Conservation (phyloP, 2,329 filamentous ascomycete genomes). For the Lachnellula suecica region DNA sequence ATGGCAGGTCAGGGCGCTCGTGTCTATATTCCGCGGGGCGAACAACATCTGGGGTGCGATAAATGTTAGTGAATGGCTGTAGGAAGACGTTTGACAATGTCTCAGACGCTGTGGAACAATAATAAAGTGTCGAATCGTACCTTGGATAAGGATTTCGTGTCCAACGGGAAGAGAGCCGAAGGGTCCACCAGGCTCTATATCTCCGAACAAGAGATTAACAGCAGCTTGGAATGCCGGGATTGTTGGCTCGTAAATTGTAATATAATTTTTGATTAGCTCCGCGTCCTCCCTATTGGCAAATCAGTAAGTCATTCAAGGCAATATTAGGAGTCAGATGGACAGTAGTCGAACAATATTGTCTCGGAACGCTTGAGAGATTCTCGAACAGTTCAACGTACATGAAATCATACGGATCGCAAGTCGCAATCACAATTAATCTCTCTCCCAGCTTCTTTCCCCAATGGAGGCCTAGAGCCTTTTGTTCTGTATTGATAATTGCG, state of each 20-base stretch:
- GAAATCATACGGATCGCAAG: conserved; percentile 44
- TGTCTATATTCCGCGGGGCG: conserved; percentile 7
- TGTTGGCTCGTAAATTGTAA: conserved; percentile 44
- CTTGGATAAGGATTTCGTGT: neutral
- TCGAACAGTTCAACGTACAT: too few relatives aligned
- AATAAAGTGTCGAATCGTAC: neutral
- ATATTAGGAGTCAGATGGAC: too few relatives aligned
- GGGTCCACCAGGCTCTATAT: conserved; percentile 19
- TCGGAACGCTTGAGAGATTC: too few relatives aligned
- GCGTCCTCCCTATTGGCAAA: too few relatives aligned
- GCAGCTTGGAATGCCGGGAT: conserved; percentile 40
- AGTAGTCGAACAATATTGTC: too few relatives aligned
- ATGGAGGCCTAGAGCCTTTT: conserved; percentile 35
- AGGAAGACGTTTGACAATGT: too few relatives aligned
- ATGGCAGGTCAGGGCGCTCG: conserved; percentile 17
- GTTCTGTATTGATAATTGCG: conserved; percentile 37
- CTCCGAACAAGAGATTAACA: conserved; percentile 39
- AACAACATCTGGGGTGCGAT: too few relatives aligned
- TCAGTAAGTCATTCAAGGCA: too few relatives aligned
- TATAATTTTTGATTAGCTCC: conserved; percentile 37
- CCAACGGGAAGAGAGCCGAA: conserved; percentile 38
- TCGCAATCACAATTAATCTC: conserved; percentile 39
- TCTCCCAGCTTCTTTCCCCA: conserved; percentile 30
- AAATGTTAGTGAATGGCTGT: too few relatives aligned
- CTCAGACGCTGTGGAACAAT: neutral